Base-by-base conservation (phyloP, 176 grass and related monocot genomes). In the Dactylis glomerata region DNA sequence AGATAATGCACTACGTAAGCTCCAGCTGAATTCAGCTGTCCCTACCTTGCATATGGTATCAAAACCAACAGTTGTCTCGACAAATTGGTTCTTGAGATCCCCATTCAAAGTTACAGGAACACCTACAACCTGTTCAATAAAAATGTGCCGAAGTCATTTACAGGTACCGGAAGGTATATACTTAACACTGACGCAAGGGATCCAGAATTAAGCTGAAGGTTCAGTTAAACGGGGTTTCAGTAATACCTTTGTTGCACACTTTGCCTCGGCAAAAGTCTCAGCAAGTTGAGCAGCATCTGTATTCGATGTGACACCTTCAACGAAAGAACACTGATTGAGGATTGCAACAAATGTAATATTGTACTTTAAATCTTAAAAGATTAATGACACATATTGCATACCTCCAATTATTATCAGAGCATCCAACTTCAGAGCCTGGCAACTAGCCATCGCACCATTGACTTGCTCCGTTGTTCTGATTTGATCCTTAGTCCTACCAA, bases 31-130 rank as follows among this genome's bases (percentile, higher is more conserved):
- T 69, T 77, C 30, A 71, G 42, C 13, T 33, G 11, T 47, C 45
- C 19, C 14, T 89, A 99, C 96, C 93, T 99, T 99, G 87, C 93
- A 96, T 68, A 99, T 96, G 83, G 96, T 99, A 79, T 99, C 96
- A 61, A 96, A 99, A 71, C 96, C 96, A 82, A 99, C 96, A 82
- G 94, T 96, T 61, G 82, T 83, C 90, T 99, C 96, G 75, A 99
- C 96, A 92, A 96, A 99, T 56, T 99, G 96, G 83, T 94, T 99
- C 87, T 96, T 99, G 86, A 99, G 91, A 76, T 99, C 96, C 26
- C 96, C 96, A 57, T 99, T 99, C 76, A 99, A 96, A 41, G 96
- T 99, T 83, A 99, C 96, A 94, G 96, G 96, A 81, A 99, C 93
- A 79, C 96, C 96, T 54, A 99, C 88, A 52, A 99, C 91, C 96